Base-by-base conservation (phyloP, 2,329 filamentous ascomycete species). In the Capronia coronata region DNA sequence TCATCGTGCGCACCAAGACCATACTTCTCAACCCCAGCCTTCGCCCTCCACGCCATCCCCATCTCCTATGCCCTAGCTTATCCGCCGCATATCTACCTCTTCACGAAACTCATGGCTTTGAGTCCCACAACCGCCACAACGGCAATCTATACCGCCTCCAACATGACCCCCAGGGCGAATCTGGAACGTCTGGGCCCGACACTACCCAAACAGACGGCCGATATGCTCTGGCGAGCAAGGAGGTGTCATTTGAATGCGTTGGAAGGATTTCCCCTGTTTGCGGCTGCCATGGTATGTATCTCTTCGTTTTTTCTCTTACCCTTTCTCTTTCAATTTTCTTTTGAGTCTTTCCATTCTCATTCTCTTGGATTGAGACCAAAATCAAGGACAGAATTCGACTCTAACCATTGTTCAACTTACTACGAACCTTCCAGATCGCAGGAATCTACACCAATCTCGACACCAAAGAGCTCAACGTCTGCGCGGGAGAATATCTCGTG, bases 241-340 rank as follows among this genome's bases (percentile, higher is more conserved):
- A 62, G 64, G 2, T 64, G 63, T 10, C 65, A 67, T 60, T 46
- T 67, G 10, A 68, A 68, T 57, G 64, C 65, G 1, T 52, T 67
- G 45, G 65, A 68, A 44, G 57, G 60, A 2, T 54, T 67, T 37
- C 65, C 65, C 3, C 49, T 67, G 35, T 68, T 67, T 50, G 65
- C 65, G 8, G 60, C 62, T 52, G 63, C 65, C 9, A 66, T 67
- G 63, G 59, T 63, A 59, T 38, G 57, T 25, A n/a, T n/a, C 16
- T 8, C 18, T n/a, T 19, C 13, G 13, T 19, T 13, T 29, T 35
- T n/a, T n/a, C n/a, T n/a, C n/a, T n/a, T n/a, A n/a, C n/a, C n/a
- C n/a, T n/a, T n/a, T n/a, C n/a, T n/a, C n/a, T n/a, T n/a, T n/a
- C n/a, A n/a, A n/a, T n/a, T n/a, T n/a, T n/a, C n/a, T n/a, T n/a